Evolutionary conservation across 2,329 filamentous ascomycete genomes (phyloP).

Genomic region (Venturia asperata): DNA sequence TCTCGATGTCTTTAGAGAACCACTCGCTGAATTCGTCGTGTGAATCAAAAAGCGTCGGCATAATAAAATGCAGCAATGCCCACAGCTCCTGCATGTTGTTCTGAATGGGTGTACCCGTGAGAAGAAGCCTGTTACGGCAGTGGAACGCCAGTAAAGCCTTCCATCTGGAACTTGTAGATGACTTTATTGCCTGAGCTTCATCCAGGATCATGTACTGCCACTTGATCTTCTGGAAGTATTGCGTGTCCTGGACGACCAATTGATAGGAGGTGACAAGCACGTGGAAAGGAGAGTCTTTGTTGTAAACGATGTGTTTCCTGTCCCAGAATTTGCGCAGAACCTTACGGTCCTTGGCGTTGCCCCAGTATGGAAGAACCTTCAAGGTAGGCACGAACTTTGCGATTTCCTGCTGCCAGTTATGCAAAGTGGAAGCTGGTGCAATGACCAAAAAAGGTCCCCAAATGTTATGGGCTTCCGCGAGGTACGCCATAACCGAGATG

Average conservation of each 20-base stretch:
- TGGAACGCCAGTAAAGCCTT: conserved; percentile 91
- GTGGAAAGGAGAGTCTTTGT: conserved; percentile 87
- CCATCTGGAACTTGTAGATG: conserved; percentile 91
- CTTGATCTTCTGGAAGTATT: conserved; percentile 97
- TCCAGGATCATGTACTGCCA: conserved; percentile 99
- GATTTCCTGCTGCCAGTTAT: conserved; percentile 99
- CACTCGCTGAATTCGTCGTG: conserved; percentile 90
- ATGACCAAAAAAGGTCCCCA: conserved; percentile 98
- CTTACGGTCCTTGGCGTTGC: conserved; percentile 86
- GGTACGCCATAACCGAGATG: conserved; percentile 97
- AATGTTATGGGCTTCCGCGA: conserved; percentile 94
- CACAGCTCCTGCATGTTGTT: conserved; percentile 95
- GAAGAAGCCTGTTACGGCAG: conserved; percentile 91
- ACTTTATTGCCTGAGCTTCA: conserved; percentile 98
- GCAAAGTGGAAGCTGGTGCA: conserved; percentile 87
- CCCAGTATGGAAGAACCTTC: conserved; percentile 97
- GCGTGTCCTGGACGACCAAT: conserved; percentile 88
- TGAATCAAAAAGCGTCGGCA: conserved; percentile 96
- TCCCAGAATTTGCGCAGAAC: conserved; percentile 99
- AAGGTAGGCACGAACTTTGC: conserved; percentile 87
- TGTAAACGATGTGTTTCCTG: conserved; percentile 93
- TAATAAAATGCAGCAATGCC: conserved; percentile 98
- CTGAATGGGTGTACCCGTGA: conserved; percentile 93
- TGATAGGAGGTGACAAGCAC: conserved; percentile 96
- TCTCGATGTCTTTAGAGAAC: conserved; percentile 96